Conservation (phyloP, 805 yeast species). For the Kregervanrija pseudodelftensis region DNA sequence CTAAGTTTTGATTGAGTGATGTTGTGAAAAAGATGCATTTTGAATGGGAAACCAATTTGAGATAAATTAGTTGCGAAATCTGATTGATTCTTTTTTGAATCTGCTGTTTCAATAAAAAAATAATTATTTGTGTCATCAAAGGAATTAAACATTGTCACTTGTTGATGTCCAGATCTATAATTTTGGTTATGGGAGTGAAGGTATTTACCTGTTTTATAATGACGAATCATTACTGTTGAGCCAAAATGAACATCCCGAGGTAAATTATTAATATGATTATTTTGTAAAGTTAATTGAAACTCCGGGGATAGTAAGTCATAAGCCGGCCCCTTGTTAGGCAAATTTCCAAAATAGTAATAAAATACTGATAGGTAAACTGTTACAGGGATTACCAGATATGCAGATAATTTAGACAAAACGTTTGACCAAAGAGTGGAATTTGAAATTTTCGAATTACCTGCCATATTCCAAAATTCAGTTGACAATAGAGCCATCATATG, state of each 20-base stretch:
- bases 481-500: constrained; percentile 8
- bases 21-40: constrained; percentile 64
- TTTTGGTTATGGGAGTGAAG: constrained; percentile 66
- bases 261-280: constrained; percentile 30
- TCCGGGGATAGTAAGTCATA: constrained; percentile 57
- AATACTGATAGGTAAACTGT: constrained; percentile 51
- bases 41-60: constrained; percentile 39
- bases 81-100: constrained; percentile 28
- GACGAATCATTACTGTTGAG: constrained; percentile 64
- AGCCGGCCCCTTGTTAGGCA: constrained; percentile 50
- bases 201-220: constrained; percentile 66
- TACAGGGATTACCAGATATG: constrained; percentile 48
- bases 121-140: constrained; percentile 56
- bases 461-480: constrained; percentile 51
- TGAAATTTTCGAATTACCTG: constrained; percentile 59
- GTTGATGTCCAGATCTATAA: constrained; percentile 58
- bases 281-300: constrained; percentile 54
- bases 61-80: constrained; percentile 28
- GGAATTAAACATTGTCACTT: constrained; percentile 65
- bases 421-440: constrained; percentile 35
- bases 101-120: constrained; percentile 59
- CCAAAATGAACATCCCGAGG: constrained; percentile 72
- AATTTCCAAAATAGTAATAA: constrained; percentile 44
- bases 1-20: constrained; percentile 61
- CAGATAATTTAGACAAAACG: constrained; percentile 28